phyloP scores from a whole-genome alignment of 2,329 filamentous ascomycete species.

The Pseudocercospora cruenta region DNA sequence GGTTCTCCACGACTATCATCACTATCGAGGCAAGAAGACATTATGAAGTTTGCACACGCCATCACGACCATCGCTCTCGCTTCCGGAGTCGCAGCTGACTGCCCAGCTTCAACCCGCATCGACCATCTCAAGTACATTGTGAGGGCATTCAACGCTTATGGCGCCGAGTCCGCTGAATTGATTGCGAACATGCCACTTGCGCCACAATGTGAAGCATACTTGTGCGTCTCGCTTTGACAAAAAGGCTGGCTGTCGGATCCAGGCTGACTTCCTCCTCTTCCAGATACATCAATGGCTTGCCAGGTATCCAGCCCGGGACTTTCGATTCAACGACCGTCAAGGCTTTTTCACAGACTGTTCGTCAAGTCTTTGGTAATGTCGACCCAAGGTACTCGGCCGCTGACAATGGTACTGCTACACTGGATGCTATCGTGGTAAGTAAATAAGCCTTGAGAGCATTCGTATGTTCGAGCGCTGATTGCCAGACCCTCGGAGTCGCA shows the following conservation, averaged over 20 bases:
- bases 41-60: too few relatives aligned
- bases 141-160: conserved; percentile 9
- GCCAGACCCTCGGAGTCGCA: conserved; percentile 6
- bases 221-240: neutral
- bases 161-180: neutral
- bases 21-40: too few relatives aligned
- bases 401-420: conserved; percentile 8
- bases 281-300: conserved; percentile 12
- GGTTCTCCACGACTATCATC: too few relatives aligned
- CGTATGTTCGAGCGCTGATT: neutral
- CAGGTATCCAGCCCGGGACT: conserved; percentile 8
- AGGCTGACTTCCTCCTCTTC: neutral
- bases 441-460: neutral
- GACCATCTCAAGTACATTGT: conserved; percentile 7
- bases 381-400: neutral
- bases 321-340: conserved; percentile 7
- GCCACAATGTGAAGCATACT: conserved; percentile 2
- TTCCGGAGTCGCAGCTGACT: neutral
- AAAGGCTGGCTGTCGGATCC: neutral
- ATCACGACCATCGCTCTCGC: neutral
- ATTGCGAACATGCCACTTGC: conserved; percentile 11
- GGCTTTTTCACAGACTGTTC: conserved; percentile 8
- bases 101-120: neutral
- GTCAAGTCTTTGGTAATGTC: conserved; percentile 12
- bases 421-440: conserved; percentile 13